A percentile compares a stretch with the other conserved stretches of the same genome.
Evolutionary conservation across 352 stramenopile species (phyloP).

Genomic region (Plasmopara viticola): DNA sequence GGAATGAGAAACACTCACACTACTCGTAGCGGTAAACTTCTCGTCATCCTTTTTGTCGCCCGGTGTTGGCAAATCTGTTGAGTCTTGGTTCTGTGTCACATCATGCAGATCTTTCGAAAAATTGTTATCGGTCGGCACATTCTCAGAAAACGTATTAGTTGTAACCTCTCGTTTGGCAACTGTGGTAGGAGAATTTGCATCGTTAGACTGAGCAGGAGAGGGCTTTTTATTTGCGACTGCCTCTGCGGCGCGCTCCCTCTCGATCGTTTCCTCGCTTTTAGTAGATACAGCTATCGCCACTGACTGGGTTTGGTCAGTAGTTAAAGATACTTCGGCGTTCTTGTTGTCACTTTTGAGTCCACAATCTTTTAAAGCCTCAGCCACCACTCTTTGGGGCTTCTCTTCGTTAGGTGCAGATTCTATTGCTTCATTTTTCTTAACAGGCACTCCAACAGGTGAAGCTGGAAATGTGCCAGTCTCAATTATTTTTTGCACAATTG

Average conservation of each 20-base stretch:
- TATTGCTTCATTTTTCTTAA: background rate
- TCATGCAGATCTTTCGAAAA: background rate
- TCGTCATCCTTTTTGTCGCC: conserved; percentile 2
- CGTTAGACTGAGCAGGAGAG: background rate
- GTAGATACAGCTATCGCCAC: background rate
- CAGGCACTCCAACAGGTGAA: conserved; percentile 1
- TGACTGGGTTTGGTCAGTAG: background rate
- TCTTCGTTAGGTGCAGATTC: background rate
- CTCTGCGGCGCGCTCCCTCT: background rate
- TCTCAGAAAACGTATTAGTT: conserved; percentile 1
- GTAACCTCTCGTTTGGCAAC: background rate
- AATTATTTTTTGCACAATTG: conserved; percentile 31
- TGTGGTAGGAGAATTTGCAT: background rate
- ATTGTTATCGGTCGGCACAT: background rate
- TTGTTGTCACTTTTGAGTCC: conserved; percentile 2
- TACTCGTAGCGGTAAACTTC: background rate
- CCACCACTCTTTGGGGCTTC: background rate
- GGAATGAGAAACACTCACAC: background rate
- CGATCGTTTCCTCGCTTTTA: conserved; percentile 2
- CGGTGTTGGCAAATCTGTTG: background rate
- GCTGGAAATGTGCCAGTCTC: conserved; percentile 23
- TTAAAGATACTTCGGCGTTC: background rate
- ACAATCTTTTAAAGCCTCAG: background rate
- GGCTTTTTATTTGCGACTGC: background rate
- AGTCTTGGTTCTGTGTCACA: background rate